Conservation (phyloP, 441 rosid genomes). For the Erysimum cheiri region DNA sequence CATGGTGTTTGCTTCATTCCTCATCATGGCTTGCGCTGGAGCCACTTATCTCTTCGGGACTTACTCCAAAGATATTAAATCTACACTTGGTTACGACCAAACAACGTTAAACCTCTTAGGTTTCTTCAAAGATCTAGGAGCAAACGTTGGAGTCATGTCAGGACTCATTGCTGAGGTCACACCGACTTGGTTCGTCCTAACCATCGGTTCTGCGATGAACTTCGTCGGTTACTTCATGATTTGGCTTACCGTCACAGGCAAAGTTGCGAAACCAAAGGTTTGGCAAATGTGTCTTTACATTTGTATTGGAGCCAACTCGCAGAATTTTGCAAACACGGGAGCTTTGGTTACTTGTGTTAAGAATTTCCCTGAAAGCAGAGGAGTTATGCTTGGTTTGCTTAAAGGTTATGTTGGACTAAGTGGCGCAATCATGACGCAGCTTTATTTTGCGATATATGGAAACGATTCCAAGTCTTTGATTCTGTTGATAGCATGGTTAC, state of each 20-base stretch:
- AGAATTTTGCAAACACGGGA: slow-evolving; percentile 84
- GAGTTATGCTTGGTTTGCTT: slow-evolving; percentile 73
- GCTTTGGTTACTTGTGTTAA: slow-evolving; percentile 83
- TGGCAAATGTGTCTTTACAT: slow-evolving; percentile 90
- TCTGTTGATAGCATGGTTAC: slow-evolving; percentile 81
- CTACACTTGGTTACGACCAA: slow-evolving; percentile 82
- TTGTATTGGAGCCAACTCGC: slow-evolving; percentile 83
- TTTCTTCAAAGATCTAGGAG: slow-evolving; percentile 89
- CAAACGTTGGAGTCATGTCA: slow-evolving; percentile 72
- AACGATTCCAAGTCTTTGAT: slow-evolving; percentile 72
- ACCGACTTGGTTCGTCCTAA: slow-evolving; percentile 83
- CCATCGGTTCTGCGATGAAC: slow-evolving; percentile 75
- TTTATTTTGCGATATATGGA: slow-evolving; percentile 81
- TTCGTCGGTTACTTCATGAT: slow-evolving; percentile 85
- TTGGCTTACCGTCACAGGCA: slow-evolving; percentile 74
- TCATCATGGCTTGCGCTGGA: slow-evolving; percentile 80
- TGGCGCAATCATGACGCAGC: slow-evolving; percentile 84
- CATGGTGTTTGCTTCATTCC: slow-evolving; percentile 69
- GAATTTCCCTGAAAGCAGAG: slow-evolving; percentile 90
- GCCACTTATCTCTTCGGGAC: slow-evolving; percentile 71
- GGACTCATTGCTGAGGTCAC: slow-evolving; percentile 83
- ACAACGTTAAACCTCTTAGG: slow-evolving; percentile 76
- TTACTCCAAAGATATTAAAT: slow-evolving; percentile 65
- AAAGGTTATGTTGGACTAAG: slow-evolving; percentile 88
- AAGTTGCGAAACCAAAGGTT: slow-evolving; percentile 62